phyloP scores from a whole-genome alignment of 2,329 filamentous ascomycete genomes.

The Penicillium sp. region DNA sequence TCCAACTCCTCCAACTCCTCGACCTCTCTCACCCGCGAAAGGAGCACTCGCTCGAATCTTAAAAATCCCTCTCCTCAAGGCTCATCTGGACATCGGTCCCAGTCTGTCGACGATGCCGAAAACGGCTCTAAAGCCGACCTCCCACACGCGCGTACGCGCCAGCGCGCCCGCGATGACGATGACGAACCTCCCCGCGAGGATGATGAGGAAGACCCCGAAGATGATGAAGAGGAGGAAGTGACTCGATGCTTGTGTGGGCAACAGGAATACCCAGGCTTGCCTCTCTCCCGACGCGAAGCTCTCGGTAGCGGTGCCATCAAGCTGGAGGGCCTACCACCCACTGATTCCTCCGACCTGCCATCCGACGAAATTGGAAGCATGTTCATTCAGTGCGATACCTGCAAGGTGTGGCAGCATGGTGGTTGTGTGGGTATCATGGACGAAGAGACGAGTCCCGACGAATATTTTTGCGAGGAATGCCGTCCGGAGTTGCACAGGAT shows the following conservation, averaged over 20 bases:
- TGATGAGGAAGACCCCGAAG: conserved; percentile 59
- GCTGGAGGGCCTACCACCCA: conserved; percentile 55
- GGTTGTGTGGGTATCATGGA: conserved; percentile 97
- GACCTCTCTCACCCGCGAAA: conserved; percentile 69
- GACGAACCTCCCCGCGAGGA: conserved; percentile 57
- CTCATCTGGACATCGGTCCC: conserved; percentile 59
- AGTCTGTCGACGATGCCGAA: conserved; percentile 54
- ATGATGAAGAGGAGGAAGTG: conserved; percentile 81
- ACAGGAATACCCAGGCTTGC: conserved; percentile 86
- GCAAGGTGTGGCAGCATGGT: conserved; percentile 98
- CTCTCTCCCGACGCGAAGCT: conserved; percentile 54
- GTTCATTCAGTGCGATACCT: conserved; percentile 96
- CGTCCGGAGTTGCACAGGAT: conserved; percentile 87
- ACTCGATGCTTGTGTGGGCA: conserved; percentile 93
- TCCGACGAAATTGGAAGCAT: conserved; percentile 86
- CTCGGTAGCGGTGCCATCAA: conserved; percentile 52
- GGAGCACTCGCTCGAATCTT: conserved; percentile 65
- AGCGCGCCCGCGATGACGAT: conserved; percentile 64
- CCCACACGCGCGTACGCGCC: conserved; percentile 69
- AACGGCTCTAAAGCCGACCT: conserved; percentile 53
- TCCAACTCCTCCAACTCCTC: conserved; percentile 72
- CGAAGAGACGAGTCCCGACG: conserved; percentile 84
- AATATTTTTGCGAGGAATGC: conserved; percentile 97
- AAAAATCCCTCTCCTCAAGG: conserved; percentile 71
- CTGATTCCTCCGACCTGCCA: conserved; percentile 56